phyloP scores from a whole-genome alignment of 2,329 filamentous ascomycete genomes.

The Ascochyta rabiei region DNA sequence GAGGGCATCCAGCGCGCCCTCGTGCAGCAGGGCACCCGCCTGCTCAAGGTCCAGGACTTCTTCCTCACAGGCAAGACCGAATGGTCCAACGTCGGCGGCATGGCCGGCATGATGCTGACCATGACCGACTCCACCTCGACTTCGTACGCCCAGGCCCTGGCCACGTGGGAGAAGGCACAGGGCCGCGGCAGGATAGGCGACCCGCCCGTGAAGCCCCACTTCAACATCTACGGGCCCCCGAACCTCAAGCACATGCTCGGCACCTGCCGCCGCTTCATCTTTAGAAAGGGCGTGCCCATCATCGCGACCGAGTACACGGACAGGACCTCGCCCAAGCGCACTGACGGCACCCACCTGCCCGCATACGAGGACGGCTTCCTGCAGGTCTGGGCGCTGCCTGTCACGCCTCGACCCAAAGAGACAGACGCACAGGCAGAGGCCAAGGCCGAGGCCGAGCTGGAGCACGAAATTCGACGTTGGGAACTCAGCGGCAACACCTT shows the following conservation, averaged over 20 bases:
- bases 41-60: constrained; percentile 73
- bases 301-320: constrained; percentile 67
- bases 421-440: constrained; percentile 11
- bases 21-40: constrained; percentile 67
- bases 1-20: constrained; percentile 86
- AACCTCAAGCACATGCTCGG: constrained; percentile 83
- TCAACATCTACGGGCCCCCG: constrained; percentile 74
- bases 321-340: constrained; percentile 32
- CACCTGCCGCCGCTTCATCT: constrained; percentile 83
- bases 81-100: constrained; percentile 79
- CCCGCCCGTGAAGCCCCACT: constrained; percentile 32
- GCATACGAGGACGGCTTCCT: constrained; percentile 79
- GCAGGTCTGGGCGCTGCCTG: constrained; percentile 81
- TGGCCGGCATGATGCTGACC: constrained; percentile 85
- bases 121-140: constrained; percentile 70
- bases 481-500: constrained; percentile 39
- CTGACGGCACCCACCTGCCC: constrained; percentile 55
- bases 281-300: constrained; percentile 81
- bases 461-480: constrained; percentile 28
- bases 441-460: constrained; percentile 27
- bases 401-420: constrained; percentile 48
- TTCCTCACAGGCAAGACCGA: constrained; percentile 80
- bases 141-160: constrained; percentile 54
- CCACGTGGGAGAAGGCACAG: constrained; percentile 29
- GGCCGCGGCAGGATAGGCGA: constrained; percentile 20